Evolutionary conservation across 1,139 yeast genomes (phyloP).

Genomic region (Saccharomycopsis phalli): DNA sequence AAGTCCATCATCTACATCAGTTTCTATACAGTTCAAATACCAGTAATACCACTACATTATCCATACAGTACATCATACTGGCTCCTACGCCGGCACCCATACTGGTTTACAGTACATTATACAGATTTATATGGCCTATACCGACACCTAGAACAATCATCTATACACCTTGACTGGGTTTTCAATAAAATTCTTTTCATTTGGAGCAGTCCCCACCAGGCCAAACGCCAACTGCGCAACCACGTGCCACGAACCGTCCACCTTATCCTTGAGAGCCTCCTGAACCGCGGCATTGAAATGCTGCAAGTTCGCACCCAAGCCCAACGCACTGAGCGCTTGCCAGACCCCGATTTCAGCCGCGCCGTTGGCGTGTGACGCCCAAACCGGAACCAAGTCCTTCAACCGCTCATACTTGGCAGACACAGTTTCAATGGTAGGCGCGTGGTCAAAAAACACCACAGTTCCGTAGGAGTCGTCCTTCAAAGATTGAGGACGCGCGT

Average conservation of each 20-base stretch:
- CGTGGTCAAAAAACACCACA: slow-evolving; percentile 38
- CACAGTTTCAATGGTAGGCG: slow-evolving; percentile 29
- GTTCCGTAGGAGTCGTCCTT: slow-evolving; percentile 39
- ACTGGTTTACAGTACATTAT: no score
- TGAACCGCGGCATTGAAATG: slow-evolving; percentile 38
- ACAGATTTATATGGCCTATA: no score
- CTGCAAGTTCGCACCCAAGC: slow-evolving; percentile 40
- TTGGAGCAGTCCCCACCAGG: slow-evolving; percentile 28
- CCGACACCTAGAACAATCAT: no score
- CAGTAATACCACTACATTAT: no score
- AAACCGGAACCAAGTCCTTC: slow-evolving; percentile 35
- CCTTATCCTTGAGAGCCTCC: slow-evolving; percentile 31
- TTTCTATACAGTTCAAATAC: no score
- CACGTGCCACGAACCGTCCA: slow-evolving; percentile 35
- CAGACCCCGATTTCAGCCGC: slow-evolving; percentile 38
- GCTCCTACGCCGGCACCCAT: no score
- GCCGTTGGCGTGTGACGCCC: slow-evolving; percentile 38
- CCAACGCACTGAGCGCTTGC: slow-evolving; percentile 35
- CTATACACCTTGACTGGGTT: slow-evolving; percentile 28
- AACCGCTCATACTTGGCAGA: slow-evolving; percentile 34
- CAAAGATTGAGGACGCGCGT: slow-evolving; percentile 33
- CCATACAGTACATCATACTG: no score
- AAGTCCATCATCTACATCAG: no score
- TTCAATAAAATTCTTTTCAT: slow-evolving; percentile 29
- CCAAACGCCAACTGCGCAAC: slow-evolving; percentile 41